Conservation (phyloP, 139 green algal genomes). For the Raphidocelis subcapitata region DNA sequence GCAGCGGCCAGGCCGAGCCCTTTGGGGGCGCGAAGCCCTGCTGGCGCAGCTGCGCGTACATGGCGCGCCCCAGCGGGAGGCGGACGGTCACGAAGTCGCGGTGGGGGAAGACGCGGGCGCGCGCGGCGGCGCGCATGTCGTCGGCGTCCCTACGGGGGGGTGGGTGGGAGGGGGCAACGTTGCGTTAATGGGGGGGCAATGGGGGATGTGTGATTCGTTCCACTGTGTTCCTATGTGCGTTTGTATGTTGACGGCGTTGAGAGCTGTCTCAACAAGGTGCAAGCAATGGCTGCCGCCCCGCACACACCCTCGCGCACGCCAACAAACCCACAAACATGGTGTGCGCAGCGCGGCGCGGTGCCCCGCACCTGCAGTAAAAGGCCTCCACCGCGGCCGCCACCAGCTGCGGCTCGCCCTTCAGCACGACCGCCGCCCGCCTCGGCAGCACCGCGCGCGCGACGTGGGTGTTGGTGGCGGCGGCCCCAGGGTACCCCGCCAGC, state of each 20-base stretch:
- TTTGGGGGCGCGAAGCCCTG: conserved; percentile 53
- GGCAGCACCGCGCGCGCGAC: conserved; percentile 47
- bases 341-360: too few species aligned
- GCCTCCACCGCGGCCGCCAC: conserved; percentile 61
- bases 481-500: conserved; percentile 37
- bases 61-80: conserved; percentile 53
- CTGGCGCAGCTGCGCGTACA: conserved; percentile 71
- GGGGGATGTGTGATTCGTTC: not conserved
- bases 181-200: not conserved
- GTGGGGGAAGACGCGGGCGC: conserved; percentile 51
- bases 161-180: not conserved
- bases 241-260: too few species aligned
- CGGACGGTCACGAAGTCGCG: conserved; percentile 14
- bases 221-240: too few species aligned
- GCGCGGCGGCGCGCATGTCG: conserved; percentile 47
- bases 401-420: conserved; percentile 60
- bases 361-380: conserved; percentile 54
- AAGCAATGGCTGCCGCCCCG: too few species aligned
- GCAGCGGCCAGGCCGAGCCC: conserved; percentile 38
- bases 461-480: conserved; percentile 39
- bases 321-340: too few species aligned
- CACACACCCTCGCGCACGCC: not conserved
- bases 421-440: conserved; percentile 37
- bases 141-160: conserved; percentile 32
- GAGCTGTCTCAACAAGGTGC: too few species aligned